Evolutionary conservation across 2,329 filamentous ascomycete genomes (phyloP).

Genomic region (Fonsecaea pugnacius): DNA sequence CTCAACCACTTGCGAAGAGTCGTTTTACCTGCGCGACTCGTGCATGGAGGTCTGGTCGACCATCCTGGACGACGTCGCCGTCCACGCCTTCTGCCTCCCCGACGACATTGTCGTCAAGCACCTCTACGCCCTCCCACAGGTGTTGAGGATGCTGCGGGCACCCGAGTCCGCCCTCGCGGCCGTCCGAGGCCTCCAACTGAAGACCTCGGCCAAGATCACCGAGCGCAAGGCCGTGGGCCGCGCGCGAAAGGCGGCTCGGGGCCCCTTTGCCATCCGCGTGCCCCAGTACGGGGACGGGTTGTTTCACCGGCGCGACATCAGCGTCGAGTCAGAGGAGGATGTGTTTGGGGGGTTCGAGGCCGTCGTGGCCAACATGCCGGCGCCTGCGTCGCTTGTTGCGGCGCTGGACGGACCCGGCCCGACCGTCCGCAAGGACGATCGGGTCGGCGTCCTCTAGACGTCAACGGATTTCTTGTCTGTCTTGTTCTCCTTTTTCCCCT

Average conservation of each 20-base stretch:
- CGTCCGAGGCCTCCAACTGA: conserved; percentile 46
- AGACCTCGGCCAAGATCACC: conserved; percentile 32
- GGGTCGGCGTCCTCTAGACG: conserved; percentile 5
- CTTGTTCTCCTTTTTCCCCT: background rate
- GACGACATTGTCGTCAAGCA: conserved; percentile 57
- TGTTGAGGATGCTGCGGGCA: conserved; percentile 57
- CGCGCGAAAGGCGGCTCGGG: background rate
- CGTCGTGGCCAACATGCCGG: conserved; percentile 10
- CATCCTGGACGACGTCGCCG: conserved; percentile 52
- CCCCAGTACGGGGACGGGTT: conserved; percentile 1
- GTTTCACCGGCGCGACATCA: conserved; percentile 4
- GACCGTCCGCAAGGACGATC: background rate
- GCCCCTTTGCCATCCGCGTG: conserved; percentile 2
- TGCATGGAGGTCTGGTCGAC: conserved; percentile 56
- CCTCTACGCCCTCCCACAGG: conserved; percentile 53
- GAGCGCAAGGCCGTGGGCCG: background rate
- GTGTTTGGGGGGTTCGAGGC: conserved; percentile 1
- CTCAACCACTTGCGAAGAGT: conserved; percentile 48
- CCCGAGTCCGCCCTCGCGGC: conserved; percentile 45
- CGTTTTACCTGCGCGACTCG: conserved; percentile 49
- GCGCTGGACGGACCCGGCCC: background rate
- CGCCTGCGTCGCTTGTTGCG: background rate
- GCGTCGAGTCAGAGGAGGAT: background rate
- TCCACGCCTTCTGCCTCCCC: conserved; percentile 56
- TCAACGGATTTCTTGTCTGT: background rate